Evolutionary conservation across 2,329 filamentous ascomycete species (phyloP).

Genomic region (Cladosporium velox): DNA sequence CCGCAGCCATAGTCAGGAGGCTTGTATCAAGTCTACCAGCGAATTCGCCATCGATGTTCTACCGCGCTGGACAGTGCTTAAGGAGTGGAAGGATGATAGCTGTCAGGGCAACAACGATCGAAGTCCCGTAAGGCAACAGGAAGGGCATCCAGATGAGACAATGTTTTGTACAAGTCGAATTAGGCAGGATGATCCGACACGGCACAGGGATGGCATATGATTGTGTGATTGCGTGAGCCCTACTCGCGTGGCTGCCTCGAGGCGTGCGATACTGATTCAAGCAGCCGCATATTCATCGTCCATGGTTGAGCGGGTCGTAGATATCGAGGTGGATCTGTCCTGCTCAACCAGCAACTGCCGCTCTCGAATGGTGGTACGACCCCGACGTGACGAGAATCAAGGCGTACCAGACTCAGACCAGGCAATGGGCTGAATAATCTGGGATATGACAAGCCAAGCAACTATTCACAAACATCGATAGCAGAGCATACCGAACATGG

Average conservation of each 20-base stretch:
- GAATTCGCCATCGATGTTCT: background rate
- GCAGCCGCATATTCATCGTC: background rate
- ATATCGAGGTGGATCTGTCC: background rate
- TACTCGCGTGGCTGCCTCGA: constrained; percentile 1
- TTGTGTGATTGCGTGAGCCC: background rate
- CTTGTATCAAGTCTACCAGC: background rate
- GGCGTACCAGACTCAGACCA: background rate
- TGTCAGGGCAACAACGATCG: background rate
- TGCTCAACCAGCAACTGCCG: constrained; percentile 1
- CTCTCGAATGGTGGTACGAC: background rate
- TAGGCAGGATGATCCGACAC: constrained; percentile 13
- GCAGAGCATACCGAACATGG: background rate
- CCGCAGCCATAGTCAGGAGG: background rate
- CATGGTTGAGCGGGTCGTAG: constrained; percentile 2
- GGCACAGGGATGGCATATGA: background rate
- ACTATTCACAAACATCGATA: background rate
- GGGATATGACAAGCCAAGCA: background rate
- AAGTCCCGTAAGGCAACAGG: background rate
- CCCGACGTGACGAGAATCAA: background rate
- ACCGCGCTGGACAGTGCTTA: background rate
- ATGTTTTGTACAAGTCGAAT: background rate
- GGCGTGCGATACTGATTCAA: constrained; percentile 9
- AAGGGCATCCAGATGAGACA: background rate
- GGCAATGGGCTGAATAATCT: background rate
- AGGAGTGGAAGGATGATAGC: background rate